Conservation (phyloP, 805 yeast genomes). For the Sugiyamaella smithiae region DNA sequence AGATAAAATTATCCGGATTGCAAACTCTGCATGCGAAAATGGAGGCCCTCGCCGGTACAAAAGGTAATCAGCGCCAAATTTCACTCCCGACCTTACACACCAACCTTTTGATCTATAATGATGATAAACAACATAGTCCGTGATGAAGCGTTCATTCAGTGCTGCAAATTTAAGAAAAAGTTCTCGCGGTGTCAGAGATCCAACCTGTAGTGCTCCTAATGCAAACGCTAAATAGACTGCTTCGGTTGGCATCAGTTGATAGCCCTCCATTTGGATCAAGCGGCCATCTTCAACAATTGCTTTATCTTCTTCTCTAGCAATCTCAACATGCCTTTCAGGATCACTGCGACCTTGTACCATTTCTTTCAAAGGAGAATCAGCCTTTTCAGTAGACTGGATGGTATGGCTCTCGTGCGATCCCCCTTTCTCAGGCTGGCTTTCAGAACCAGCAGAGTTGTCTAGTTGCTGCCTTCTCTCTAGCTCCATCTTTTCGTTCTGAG, state of each 20-base stretch:
- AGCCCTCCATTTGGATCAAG: conserved; percentile 35
- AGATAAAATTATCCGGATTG: conserved; percentile 51
- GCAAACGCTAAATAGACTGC: conserved; percentile 64
- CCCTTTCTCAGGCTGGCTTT: conserved; percentile 24
- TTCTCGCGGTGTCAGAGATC: conserved; percentile 30
- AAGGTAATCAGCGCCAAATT: conserved; percentile 84
- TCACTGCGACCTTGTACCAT: background rate
- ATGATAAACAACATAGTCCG: conserved; percentile 72
- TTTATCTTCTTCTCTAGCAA: conserved; percentile 39
- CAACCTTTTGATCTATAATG: conserved; percentile 87
- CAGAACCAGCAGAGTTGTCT: conserved; percentile 30
- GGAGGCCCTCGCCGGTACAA: conserved; percentile 93
- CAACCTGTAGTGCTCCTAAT: conserved; percentile 47
- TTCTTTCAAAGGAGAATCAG: conserved; percentile 11
- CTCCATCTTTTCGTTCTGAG: conserved; percentile 51
- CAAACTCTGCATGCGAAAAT: conserved; percentile 88
- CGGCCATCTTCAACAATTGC: conserved; percentile 31
- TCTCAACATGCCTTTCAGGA: background rate
- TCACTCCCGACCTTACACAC: conserved; percentile 90
- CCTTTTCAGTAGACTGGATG: conserved; percentile 26
- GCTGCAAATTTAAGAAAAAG: conserved; percentile 19
- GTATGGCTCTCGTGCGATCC: conserved; percentile 11
- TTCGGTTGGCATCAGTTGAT: conserved; percentile 77
- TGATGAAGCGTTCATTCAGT: conserved; percentile 41
- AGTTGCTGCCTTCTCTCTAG: conserved; percentile 42